phyloP scores from a whole-genome alignment of 306 rosid genomes.

The Argentina anserina region DNA sequence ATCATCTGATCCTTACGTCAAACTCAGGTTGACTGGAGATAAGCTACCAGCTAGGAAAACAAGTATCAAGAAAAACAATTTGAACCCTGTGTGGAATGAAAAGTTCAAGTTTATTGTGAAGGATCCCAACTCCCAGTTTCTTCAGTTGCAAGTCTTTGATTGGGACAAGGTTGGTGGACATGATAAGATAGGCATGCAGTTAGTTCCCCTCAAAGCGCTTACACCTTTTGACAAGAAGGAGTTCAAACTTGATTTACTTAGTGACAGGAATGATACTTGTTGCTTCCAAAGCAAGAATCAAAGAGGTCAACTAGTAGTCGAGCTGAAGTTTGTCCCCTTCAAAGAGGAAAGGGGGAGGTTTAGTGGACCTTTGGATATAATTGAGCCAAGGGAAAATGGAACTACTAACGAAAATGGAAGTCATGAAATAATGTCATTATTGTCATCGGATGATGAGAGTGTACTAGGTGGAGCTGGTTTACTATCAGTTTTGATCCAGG shows the following conservation, averaged over 20 bases:
- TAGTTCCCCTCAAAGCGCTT: conserved; percentile 66
- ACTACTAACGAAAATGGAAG: conserved; percentile 37
- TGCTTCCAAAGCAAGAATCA: conserved; percentile 49
- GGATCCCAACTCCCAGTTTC: conserved; percentile 77
- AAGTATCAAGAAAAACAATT: conserved; percentile 64
- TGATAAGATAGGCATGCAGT: conserved; percentile 77
- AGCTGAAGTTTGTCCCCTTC: conserved; percentile 73
- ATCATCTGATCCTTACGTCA: conserved; percentile 92
- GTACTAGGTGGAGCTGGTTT: conserved; percentile 64
- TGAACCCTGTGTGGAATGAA: conserved; percentile 94
- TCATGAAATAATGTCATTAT: conserved; percentile 20
- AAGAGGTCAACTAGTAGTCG: conserved; percentile 72
- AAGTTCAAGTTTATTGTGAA: conserved; percentile 72
- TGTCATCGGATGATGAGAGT: conserved; percentile 34
- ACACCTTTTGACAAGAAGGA: conserved; percentile 56
- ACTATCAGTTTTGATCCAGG: conserved; percentile 63
- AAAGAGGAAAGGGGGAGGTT: conserved; percentile 59
- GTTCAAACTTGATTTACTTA: conserved; percentile 64
- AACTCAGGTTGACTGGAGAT: conserved; percentile 68
- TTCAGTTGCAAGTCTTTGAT: conserved; percentile 75
- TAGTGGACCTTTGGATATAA: conserved; percentile 11
- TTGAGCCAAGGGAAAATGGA: neutral
- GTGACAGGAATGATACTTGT: conserved; percentile 42
- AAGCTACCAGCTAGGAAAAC: conserved; percentile 73
- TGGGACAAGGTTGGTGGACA: conserved; percentile 97